Evolutionary conservation across 345 rosid species (phyloP).

Genomic region (Eucalyptus curtisii): DNA sequence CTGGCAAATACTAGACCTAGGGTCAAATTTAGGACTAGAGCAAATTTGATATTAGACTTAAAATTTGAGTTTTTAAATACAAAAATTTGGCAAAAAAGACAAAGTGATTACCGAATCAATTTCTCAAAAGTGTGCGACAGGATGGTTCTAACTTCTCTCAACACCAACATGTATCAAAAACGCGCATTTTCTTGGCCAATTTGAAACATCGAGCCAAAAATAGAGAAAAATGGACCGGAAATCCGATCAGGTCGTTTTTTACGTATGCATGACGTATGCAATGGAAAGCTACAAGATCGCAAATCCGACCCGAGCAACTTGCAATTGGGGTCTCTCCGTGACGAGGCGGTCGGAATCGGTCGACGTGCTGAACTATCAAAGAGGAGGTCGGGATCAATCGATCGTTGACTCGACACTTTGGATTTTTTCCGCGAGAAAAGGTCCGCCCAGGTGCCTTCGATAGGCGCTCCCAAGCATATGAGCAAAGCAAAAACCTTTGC

Average conservation of each 20-base stretch:
- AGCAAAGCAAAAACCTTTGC: not conserved
- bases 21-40: not conserved
- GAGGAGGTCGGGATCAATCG: not conserved
- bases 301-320: not conserved
- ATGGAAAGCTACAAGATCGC: not conserved
- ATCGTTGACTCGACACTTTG: not conserved
- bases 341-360: not conserved
- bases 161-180: accelerated
- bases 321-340: not conserved
- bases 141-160: not conserved
- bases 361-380: not conserved
- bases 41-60: not conserved
- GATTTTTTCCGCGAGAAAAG: not conserved
- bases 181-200: not conserved
- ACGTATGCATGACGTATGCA: not conserved
- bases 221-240: not conserved
- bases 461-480: not conserved
- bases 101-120: not conserved
- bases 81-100: not conserved
- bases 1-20: accelerated
- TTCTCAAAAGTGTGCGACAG: accelerated
- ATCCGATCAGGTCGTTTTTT: not conserved
- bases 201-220: not conserved
- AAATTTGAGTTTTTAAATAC: not conserved
- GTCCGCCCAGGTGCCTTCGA: not conserved